Percentiles rank a stretch among this genome's conserved stretches.
These are phyloP conservation scores for Lycium ferocissimum DNA, from an alignment of 257 asterid genomes.

Conservation along the genomic window DNA sequence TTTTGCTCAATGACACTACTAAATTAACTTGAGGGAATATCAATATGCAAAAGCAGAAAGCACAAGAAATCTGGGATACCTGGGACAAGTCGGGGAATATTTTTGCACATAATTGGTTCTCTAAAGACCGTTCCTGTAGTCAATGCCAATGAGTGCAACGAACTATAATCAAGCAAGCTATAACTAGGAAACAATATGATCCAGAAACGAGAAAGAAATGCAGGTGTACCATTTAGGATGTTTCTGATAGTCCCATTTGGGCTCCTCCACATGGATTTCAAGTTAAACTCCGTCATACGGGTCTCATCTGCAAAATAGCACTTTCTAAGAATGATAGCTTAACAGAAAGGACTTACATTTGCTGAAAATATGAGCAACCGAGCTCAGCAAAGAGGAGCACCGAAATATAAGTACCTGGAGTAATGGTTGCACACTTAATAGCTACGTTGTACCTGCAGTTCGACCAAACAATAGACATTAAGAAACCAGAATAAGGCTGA, in stretches of 20 bases:
- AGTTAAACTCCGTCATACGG: slow-evolving; percentile 80
- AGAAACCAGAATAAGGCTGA: slow-evolving; percentile 1
- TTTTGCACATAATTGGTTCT: slow-evolving; percentile 97
- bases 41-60: not conserved
- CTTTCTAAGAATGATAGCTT: slow-evolving; percentile 2
- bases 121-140: slow-evolving; percentile 91
- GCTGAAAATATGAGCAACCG: not conserved
- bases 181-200: not conserved
- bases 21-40: not conserved
- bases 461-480: slow-evolving; percentile 26
- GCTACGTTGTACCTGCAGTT: slow-evolving; percentile 81
- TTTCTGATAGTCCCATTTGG: slow-evolving; percentile 99
- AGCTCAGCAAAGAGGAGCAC: not conserved
- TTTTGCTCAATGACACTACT: not conserved
- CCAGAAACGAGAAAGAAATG: not conserved
- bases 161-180: slow-evolving; percentile 1
- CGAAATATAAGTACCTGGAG: slow-evolving; percentile 64
- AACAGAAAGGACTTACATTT: not conserved
- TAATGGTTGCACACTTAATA: slow-evolving; percentile 85
- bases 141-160: not conserved
- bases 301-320: slow-evolving; percentile 71
- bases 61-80: slow-evolving; percentile 48
- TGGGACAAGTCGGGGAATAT: slow-evolving; percentile 93
- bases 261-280: slow-evolving; percentile 96
- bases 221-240: slow-evolving; percentile 79